phyloP scores from a whole-genome alignment of 768 basidiomycete genomes.

The Cystofilobasidium capitatum region DNA sequence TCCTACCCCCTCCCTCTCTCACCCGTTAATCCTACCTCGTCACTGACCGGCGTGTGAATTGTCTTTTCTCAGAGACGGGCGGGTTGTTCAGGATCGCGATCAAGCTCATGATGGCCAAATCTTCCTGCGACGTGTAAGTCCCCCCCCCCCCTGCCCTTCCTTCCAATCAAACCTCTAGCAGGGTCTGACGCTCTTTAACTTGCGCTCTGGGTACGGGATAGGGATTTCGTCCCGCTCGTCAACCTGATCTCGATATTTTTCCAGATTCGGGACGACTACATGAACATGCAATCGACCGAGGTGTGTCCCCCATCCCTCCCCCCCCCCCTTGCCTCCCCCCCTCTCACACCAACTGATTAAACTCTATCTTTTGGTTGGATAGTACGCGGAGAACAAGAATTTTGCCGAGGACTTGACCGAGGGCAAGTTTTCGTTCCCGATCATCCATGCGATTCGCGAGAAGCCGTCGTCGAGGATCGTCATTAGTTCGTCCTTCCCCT shows the following conservation, averaged over 20 bases:
- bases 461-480: constrained; percentile 42
- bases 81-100: constrained; percentile 83
- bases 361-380: background rate
- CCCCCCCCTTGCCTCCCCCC: background rate
- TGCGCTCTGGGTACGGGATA: constrained; percentile 39
- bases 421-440: constrained; percentile 94
- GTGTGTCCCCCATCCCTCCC: constrained; percentile 42
- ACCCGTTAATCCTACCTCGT: too few species aligned
- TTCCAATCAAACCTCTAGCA: background rate
- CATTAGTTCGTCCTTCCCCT: constrained; percentile 2
- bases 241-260: constrained; percentile 91
- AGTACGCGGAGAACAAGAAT: constrained; percentile 65
- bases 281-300: constrained; percentile 82
- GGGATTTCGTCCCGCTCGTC: constrained; percentile 82
- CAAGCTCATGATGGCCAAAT: constrained; percentile 86
- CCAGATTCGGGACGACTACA: constrained; percentile 94
- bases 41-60: too few species aligned
- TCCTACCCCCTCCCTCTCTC: constrained; percentile 23
- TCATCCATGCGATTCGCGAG: constrained; percentile 78
- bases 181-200: constrained; percentile 11
- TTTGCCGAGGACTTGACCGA: constrained; percentile 91
- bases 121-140: constrained; percentile 40
- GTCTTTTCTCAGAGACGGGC: constrained; percentile 63
- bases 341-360: background rate
- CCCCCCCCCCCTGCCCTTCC: background rate